Evolutionary conservation across 2,329 filamentous ascomycete species (phyloP), one percentile per base, ranked within the genome.

Genomic region (Hymenoscyphus linearis): DNA sequence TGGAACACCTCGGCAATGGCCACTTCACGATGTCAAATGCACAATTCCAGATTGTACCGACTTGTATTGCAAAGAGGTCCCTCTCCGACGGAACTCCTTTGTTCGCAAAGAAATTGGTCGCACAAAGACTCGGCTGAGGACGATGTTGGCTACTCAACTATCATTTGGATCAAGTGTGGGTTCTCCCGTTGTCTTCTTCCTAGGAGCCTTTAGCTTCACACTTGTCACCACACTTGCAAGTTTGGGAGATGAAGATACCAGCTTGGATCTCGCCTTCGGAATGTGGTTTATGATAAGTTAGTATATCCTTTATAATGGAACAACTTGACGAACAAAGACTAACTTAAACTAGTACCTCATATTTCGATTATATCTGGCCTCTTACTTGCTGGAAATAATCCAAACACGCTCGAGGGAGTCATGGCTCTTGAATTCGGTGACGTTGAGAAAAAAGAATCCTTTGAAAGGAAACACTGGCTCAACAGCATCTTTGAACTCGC

Each of bases 241-340:
- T 27, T 44, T 65, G 3, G 65, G 65, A n/a, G 65, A 67, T 35
- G 52, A 63, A 13, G 55, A 60, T 55, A 63, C 61, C 1, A 58
- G 55, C 2, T 18, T 63, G 2, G 61, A 60, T 22, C 37, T 66
- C 2, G 65, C 65, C 4, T 66, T 57, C 35, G 62, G 62, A n/a
- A 66, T 70, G 40, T 69, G 66, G 66, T 73, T 68, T 62, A 66
- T 66, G 65, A 62, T 62, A 1, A 61, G 31, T 31, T 31, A 31
- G 31, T 31, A 31, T 31, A 31, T 31, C 31, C 31, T 4, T 31
- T 31, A 4, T 31, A 31, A 7, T 31, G 6, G 10, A 31, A 31
- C 1, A 9, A 7, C 10, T 31, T 31, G 31, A 9, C 6, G 31
- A 31, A 7, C 6, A 31, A 31, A 31, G 10, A 31, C 31, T 31